Evolutionary conservation across 1,284 basidiomycete species (phyloP), one percentile per base, ranked within the genome.

Genomic region (Anthracocystis setariae): DNA sequence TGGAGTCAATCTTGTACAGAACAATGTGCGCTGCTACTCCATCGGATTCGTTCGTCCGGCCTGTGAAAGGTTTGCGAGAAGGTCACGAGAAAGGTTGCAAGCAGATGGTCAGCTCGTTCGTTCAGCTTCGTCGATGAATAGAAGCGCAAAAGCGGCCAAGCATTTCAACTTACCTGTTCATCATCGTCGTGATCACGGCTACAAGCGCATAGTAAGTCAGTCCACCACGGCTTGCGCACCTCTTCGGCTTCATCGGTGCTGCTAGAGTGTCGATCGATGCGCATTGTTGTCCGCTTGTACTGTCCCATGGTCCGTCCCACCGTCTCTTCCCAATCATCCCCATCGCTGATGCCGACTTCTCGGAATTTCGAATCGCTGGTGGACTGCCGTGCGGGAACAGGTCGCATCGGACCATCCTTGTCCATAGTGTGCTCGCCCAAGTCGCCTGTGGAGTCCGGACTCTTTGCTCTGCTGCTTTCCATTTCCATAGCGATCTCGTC

Each of bases 111-210:
- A 58, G 54, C 18, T 12, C 25, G 21, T n/a, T 15, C 18, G 25
- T 9, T 25, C 5, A 21, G 18, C 18, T 21, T 27, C 46, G 24
- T 17, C 35, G 24, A 20, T 5, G 29, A 18, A 20, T 15, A n/a
- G 17, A 8, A 18, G 5, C n/a, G 33, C 23, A 46, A 51, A 20
- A 23, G 12, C 9, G 7, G 18, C 32, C n/a, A 3, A 35, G 33
- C n/a, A n/a, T n/a, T n/a, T n/a, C n/a, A n/a, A 45, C 71, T 49
- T 45, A 74, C 72, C 68, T 76, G 70, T 43, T 76, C 73, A 40
- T 73, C 73, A 18, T 75, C 73, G 46, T 76, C 70, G 13, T 57
- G 40, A 20, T 65, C 59, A 10, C 62, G 71, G n/a, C 53, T 48
- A 37, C 73, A 76, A 8, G 70, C 73, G 35, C 73, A 76, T 0